Evolutionary conservation across 371 early-diverging fungal species (phyloP).

Genomic region (Zancudomyces culisetae): DNA sequence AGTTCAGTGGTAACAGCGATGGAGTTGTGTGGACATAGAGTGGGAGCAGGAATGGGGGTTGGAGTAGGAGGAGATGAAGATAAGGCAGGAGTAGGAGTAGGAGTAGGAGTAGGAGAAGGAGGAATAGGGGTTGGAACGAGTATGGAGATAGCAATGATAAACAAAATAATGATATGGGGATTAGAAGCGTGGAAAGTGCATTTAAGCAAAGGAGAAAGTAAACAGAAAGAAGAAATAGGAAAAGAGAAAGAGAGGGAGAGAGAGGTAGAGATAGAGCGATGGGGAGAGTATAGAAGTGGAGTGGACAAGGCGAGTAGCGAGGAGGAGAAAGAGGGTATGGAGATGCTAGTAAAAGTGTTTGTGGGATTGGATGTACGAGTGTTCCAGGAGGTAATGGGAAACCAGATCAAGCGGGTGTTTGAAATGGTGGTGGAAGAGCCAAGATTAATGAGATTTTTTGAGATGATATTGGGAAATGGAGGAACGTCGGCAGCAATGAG

Average conservation of each 20-base stretch:
- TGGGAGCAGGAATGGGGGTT: background rate
- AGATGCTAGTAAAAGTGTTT: conserved; percentile 77
- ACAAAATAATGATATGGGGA: background rate
- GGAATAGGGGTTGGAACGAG: too few relatives aligned
- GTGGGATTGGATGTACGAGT: conserved; percentile 70
- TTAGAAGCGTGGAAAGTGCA: background rate
- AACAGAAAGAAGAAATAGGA: background rate
- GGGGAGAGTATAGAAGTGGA: conserved; percentile 18
- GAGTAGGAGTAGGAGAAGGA: too few relatives aligned
- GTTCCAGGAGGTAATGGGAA: conserved; percentile 85
- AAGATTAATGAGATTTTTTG: conserved; percentile 65
- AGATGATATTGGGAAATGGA: conserved; percentile 71
- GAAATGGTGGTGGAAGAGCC: conserved; percentile 61
- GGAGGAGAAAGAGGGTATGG: conserved; percentile 52
- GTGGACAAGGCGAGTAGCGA: conserved; percentile 18
- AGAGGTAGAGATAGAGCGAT: background rate
- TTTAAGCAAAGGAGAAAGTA: background rate
- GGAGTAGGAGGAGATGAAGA: background rate
- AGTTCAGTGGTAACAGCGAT: background rate
- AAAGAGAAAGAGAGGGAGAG: background rate
- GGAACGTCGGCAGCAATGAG: conserved; percentile 25
- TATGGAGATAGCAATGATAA: background rate
- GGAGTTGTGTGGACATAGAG: background rate
- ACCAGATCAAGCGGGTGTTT: conserved; percentile 72
- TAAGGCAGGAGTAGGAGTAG: too few relatives aligned